These are phyloP conservation scores for Cercospora janseana DNA, from an alignment of 2,329 filamentous ascomycete species.

Conservation along the genomic window DNA sequence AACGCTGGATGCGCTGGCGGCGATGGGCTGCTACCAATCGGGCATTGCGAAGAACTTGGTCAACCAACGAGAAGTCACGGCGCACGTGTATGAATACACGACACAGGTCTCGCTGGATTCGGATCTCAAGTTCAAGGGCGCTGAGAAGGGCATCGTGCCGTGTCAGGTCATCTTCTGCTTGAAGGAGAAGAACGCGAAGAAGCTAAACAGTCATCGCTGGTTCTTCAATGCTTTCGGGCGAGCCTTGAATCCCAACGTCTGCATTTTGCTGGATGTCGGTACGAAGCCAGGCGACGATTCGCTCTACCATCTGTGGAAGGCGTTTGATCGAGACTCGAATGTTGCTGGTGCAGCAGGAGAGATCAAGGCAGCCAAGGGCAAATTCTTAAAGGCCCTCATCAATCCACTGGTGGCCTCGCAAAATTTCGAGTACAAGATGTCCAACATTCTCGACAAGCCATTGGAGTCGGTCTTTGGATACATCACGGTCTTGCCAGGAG, in stretches of 20 bases:
- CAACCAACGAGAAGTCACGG: slow-evolving; percentile 91
- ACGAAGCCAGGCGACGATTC: slow-evolving; percentile 86
- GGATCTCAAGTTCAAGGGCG: slow-evolving; percentile 97
- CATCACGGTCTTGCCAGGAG: slow-evolving; percentile 93
- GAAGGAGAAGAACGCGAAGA: slow-evolving; percentile 96
- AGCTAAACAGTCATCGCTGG: slow-evolving; percentile 97
- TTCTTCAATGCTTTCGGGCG: slow-evolving; percentile 98
- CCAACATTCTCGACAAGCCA: slow-evolving; percentile 96
- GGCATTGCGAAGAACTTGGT: slow-evolving; percentile 98
- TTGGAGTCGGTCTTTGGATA: slow-evolving; percentile 97
- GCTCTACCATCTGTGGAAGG: slow-evolving; percentile 98
- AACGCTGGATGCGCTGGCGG: slow-evolving; percentile 88
- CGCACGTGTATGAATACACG: slow-evolving; percentile 98
- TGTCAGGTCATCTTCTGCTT: slow-evolving; percentile 98
- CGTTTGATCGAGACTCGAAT: slow-evolving; percentile 95
- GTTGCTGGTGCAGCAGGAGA: slow-evolving; percentile 96
- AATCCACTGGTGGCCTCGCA: slow-evolving; percentile 95
- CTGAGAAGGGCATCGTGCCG: slow-evolving; percentile 97
- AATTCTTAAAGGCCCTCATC: slow-evolving; percentile 74
- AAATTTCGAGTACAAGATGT: slow-evolving; percentile 99
- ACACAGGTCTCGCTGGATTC: slow-evolving; percentile 95
- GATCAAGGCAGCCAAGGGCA: slow-evolving; percentile 95
- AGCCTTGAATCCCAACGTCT: slow-evolving; percentile 90
- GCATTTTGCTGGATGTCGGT: slow-evolving; percentile 93
- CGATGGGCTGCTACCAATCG: slow-evolving; percentile 96